Evolutionary conservation across 345 rosid species (phyloP), one percentile per base, ranked within the genome.

Genomic region (Gossypium raimondii): DNA sequence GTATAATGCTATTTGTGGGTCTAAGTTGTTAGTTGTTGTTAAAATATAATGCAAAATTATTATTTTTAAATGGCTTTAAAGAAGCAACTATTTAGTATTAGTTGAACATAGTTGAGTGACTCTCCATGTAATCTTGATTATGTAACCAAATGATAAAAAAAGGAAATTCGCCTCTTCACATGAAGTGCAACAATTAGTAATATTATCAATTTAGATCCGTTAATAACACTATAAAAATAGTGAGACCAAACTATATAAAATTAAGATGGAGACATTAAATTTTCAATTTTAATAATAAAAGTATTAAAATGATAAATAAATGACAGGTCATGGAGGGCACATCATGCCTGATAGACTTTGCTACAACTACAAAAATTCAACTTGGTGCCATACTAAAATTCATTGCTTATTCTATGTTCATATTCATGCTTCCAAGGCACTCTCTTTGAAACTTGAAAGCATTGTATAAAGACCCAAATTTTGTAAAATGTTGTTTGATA

Each of bases 271-370:
- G 17, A 4, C 8, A 16, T 16, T 51, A 51, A 51, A 51, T 51
- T 3, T 13, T 1, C 0, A 51, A 51, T 14, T 16, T 13, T 7
- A 14, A 14, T 51, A 51, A 7, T 51, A 51, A 7, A 51, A 51
- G 55, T 2, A 14, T 17, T 51, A 14, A 14, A 51, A 51, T 51
- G 7, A 1, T 3, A 51, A 14, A 12, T 51, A 50, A 13, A 3
- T 50, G 12, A 7, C 13, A 51, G 73, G 75, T 27, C 75, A 48
- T 65, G 75, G 66, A 75, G 64, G 84, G 86, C 78, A 80, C 70
- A 20, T 44, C 48, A 78, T 73, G 72, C 45, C 8, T 12, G 17
- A 51, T 13, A 6, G n/a, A 18, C 55, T 51, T 51, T 2, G 55
- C 24, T 73, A 45, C 69, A 9, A 43, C 43, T 41, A 41, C 51